Percentiles rank a stretch among this genome's conserved stretches.
Evolutionary conservation across 768 basidiomycete genomes (phyloP).

Genomic region (Podaxis sp.): DNA sequence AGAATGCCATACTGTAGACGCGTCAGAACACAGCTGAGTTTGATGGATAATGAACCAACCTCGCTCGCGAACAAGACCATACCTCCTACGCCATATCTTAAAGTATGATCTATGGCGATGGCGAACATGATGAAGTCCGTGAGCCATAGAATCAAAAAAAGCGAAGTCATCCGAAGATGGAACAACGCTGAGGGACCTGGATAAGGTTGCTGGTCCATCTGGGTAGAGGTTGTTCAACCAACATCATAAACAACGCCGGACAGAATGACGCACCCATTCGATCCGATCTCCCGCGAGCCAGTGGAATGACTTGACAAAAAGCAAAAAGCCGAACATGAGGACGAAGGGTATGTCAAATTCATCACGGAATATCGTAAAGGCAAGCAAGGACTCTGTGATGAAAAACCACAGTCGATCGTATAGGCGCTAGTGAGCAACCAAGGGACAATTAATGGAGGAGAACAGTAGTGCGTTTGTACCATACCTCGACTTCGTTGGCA

Average conservation of each 20-base stretch:
- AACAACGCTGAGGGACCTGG: slow-evolving; percentile 80
- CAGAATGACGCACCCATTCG: slow-evolving; percentile 70
- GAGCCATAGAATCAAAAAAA: slow-evolving; percentile 72
- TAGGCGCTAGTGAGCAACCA: slow-evolving; percentile 57
- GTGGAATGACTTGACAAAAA: slow-evolving; percentile 96
- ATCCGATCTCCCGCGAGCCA: slow-evolving; percentile 95
- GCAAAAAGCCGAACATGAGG: slow-evolving; percentile 89
- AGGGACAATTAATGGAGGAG: not conserved
- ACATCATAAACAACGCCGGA: not conserved
- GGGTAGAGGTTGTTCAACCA: slow-evolving; percentile 11
- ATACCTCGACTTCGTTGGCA: slow-evolving; percentile 87
- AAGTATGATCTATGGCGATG: slow-evolving; percentile 76
- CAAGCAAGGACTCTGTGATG: slow-evolving; percentile 92
- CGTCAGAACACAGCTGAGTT: slow-evolving; percentile 10
- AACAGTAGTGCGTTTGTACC: slow-evolving; percentile 16
- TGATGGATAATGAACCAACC: slow-evolving; percentile 37
- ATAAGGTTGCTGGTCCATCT: slow-evolving; percentile 98
- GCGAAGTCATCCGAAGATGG: slow-evolving; percentile 74
- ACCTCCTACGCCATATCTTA: slow-evolving; percentile 76
- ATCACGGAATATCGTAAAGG: slow-evolving; percentile 96
- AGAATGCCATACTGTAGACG: slow-evolving; percentile 77
- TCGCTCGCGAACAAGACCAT: slow-evolving; percentile 97
- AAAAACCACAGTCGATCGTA: slow-evolving; percentile 98
- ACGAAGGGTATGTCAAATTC: slow-evolving; percentile 92
- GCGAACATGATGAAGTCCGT: slow-evolving; percentile 76